Conservation (phyloP, 441 rosid species). For the Pelargonium cotyledonis region DNA sequence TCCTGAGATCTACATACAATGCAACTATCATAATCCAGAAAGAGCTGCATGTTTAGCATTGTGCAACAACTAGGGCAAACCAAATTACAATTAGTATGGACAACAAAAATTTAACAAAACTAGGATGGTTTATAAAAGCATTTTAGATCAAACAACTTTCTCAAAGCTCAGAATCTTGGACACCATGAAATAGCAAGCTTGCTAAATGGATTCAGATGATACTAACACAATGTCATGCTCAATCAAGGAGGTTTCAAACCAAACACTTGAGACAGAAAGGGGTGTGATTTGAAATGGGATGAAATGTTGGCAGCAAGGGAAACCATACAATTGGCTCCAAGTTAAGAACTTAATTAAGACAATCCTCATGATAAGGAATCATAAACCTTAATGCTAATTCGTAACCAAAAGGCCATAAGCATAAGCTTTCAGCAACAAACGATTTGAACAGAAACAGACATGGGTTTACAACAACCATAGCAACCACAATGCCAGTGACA, state of each 20-base stretch:
- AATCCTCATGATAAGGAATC: slow-evolving; percentile 1
- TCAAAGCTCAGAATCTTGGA: not conserved
- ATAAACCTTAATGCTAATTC: not conserved
- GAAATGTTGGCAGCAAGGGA: not conserved
- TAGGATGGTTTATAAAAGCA: not conserved
- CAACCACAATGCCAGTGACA: not conserved
- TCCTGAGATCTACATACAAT: slow-evolving; percentile 23
- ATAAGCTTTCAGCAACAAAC: slow-evolving; percentile 3
- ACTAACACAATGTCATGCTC: not conserved
- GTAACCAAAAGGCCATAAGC: not conserved
- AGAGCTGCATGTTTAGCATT: not conserved
- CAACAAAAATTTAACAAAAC: not conserved
- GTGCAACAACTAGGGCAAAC: not conserved
- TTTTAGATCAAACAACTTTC: not conserved
- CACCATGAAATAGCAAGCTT: not conserved
- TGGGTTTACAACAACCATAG: not conserved
- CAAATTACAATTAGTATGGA: not conserved
- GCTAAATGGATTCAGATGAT: too few species aligned
- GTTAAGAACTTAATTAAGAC: not conserved
- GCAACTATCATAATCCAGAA: slow-evolving; percentile 8
- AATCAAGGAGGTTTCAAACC: slow-evolving; percentile 2
- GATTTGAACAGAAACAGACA: not conserved
- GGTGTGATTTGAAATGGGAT: not conserved
- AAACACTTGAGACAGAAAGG: not conserved
- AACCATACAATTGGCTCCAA: not conserved